Evolutionary conservation across 169 alveolate genomes (phyloP).

Genomic region (Cystoisospora suis): DNA sequence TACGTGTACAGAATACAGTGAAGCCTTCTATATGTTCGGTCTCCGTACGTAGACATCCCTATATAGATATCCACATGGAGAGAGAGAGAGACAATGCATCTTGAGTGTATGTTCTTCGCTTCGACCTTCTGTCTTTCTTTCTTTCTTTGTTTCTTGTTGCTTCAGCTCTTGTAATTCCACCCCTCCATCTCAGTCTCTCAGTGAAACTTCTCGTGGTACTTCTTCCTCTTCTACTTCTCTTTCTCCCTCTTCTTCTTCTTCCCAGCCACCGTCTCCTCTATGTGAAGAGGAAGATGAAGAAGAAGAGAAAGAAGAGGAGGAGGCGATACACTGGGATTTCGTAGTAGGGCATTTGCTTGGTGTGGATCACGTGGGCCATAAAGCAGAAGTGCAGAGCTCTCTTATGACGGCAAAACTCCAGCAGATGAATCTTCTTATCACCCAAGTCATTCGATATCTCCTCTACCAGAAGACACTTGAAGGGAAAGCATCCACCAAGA

Average conservation of each 20-base stretch:
- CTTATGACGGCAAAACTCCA: constrained; percentile 65
- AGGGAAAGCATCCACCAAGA: not conserved
- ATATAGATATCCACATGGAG: too few relatives aligned
- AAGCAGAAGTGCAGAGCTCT: constrained; percentile 65
- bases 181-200: not conserved
- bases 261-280: not conserved
- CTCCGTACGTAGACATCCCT: too few relatives aligned
- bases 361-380: constrained; percentile 86
- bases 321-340: constrained; percentile 60
- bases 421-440: not conserved
- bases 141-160: not conserved
- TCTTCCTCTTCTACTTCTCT: not conserved
- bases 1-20: too few relatives aligned
- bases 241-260: not conserved
- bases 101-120: not conserved
- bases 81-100: too few relatives aligned
- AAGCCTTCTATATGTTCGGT: too few relatives aligned
- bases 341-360: constrained; percentile 80
- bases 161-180: not conserved
- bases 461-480: not conserved
- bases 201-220: not conserved
- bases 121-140: not conserved
- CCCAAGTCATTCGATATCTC: not conserved
- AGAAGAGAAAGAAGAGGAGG: not conserved
- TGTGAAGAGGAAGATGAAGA: not conserved